Conservation (phyloP, 495 filamentous ascomycete species). For the Penicillium flavigenum region DNA sequence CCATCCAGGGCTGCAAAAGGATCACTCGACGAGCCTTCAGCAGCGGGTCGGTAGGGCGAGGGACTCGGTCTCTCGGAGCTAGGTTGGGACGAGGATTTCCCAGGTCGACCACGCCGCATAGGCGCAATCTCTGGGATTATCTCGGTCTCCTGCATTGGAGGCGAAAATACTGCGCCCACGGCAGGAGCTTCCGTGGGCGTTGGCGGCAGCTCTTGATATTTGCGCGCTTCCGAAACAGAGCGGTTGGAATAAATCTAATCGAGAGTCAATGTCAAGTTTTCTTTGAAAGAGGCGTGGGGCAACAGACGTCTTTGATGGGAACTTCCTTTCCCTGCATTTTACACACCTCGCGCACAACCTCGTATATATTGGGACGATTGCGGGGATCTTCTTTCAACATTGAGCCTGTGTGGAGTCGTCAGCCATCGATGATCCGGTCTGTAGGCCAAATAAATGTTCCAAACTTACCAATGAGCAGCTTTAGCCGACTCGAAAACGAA, state of each 20-base stretch:
- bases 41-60: constrained; percentile 64
- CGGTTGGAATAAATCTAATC: constrained; percentile 77
- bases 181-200: constrained; percentile 56
- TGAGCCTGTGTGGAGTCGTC: constrained; percentile 56
- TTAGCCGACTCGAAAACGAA: constrained; percentile 82
- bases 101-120: constrained; percentile 86
- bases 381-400: constrained; percentile 88
- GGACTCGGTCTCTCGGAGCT: constrained; percentile 61
- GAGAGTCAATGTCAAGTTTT: constrained; percentile 17
- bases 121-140: constrained; percentile 87
- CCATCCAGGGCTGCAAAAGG: constrained; percentile 88
- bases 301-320: constrained; percentile 86
- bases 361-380: constrained; percentile 87
- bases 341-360: constrained; percentile 82
- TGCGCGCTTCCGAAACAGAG: constrained; percentile 60
- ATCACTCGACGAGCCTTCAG: constrained; percentile 59
- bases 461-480: constrained; percentile 82
- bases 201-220: constrained; percentile 61
- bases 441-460: not conserved
- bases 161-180: constrained; percentile 68
- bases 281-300: not conserved
- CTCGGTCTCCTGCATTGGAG: constrained; percentile 62
- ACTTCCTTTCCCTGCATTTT: constrained; percentile 83
- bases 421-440: not conserved
- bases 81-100: constrained; percentile 48